A percentile compares a stretch with the other conserved stretches of the same genome.
These are phyloP conservation scores for Areca catechu DNA, from an alignment of 176 grass and related monocot species.

Conservation along the genomic window DNA sequence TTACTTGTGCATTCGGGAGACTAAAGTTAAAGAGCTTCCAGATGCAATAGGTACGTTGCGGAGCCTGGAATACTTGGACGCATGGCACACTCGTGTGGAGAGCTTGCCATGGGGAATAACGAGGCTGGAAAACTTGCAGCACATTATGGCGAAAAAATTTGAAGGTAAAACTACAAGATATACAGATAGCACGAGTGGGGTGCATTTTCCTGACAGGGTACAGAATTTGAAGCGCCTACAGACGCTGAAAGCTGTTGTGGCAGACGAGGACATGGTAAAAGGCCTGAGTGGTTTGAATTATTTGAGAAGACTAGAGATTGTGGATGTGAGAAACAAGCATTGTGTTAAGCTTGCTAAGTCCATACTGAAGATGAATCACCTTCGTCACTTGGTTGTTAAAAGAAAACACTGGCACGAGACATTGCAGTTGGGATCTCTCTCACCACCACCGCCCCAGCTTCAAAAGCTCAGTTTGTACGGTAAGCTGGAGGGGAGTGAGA, in stretches of 20 bases:
- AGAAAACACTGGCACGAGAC: background rate
- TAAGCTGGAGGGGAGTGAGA: background rate
- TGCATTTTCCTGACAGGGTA: background rate
- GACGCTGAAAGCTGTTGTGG: background rate
- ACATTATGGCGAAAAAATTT: background rate
- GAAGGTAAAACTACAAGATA: background rate
- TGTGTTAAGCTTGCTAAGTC: background rate
- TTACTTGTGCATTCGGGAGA: slow-evolving; percentile 27
- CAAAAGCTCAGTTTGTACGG: background rate
- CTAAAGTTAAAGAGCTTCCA: slow-evolving; percentile 15
- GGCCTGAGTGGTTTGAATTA: background rate
- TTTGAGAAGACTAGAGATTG: background rate
- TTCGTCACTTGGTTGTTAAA: background rate
- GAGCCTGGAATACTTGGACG: slow-evolving; percentile 22
- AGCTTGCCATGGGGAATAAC: background rate
- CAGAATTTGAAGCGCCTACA: background rate
- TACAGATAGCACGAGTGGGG: background rate
- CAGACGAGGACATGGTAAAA: background rate
- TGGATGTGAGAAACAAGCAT: background rate
- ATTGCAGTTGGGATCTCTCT: background rate
- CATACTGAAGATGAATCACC: background rate
- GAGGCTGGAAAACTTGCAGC: background rate
- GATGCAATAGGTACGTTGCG: slow-evolving; percentile 23
- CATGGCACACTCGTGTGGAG: background rate
- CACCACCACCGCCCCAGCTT: background rate